Percentiles rank a stretch among this genome's conserved stretches.
These are phyloP conservation scores for Vigna hirtella DNA, from an alignment of 306 rosid genomes.

Conservation along the genomic window DNA sequence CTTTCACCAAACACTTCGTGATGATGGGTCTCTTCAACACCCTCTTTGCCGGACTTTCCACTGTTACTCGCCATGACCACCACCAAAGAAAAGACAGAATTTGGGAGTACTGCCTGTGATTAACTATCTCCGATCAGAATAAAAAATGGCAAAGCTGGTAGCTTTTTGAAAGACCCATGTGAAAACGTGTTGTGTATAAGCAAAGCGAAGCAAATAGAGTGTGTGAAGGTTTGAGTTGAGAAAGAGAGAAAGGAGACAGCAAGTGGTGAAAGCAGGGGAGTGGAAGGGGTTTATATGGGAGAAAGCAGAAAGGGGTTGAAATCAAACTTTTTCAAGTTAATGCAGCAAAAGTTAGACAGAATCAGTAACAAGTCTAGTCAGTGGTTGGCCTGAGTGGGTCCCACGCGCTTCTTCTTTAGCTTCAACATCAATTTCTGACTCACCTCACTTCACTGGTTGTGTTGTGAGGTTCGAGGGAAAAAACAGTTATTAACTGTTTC, in stretches of 20 bases:
- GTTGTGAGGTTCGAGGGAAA: slow-evolving; percentile 3
- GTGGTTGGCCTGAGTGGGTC: slow-evolving; percentile 61
- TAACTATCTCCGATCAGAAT: slow-evolving; percentile 42
- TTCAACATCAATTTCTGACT: slow-evolving; percentile 41
- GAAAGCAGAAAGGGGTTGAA: slow-evolving; percentile 27
- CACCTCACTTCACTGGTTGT: neutral
- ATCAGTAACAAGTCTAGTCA: slow-evolving; percentile 45
- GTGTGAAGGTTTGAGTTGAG: neutral
- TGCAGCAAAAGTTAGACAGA: slow-evolving; percentile 14
- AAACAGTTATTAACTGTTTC: slow-evolving; percentile 42
- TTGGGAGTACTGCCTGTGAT: slow-evolving; percentile 37
- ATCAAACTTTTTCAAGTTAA: slow-evolving; percentile 6
- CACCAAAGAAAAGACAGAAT: slow-evolving; percentile 15
- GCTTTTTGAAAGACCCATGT: slow-evolving; percentile 46
- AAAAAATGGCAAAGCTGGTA: slow-evolving; percentile 44
- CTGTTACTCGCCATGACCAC: slow-evolving; percentile 56
- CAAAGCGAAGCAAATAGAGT: neutral
- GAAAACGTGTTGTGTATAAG: slow-evolving; percentile 15
- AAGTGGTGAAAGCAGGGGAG: slow-evolving; percentile 15
- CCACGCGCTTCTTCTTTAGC: slow-evolving; percentile 53
- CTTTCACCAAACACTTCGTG: slow-evolving; percentile 34
- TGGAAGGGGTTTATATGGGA: slow-evolving; percentile 48
- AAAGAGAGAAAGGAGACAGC: neutral
- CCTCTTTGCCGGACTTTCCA: slow-evolving; percentile 55
- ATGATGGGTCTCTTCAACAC: slow-evolving; percentile 38